A percentile compares a stretch with the other conserved stretches of the same genome.
Conservation (phyloP, 805 yeast genomes). For the Nakazawaea wyomingensis region DNA sequence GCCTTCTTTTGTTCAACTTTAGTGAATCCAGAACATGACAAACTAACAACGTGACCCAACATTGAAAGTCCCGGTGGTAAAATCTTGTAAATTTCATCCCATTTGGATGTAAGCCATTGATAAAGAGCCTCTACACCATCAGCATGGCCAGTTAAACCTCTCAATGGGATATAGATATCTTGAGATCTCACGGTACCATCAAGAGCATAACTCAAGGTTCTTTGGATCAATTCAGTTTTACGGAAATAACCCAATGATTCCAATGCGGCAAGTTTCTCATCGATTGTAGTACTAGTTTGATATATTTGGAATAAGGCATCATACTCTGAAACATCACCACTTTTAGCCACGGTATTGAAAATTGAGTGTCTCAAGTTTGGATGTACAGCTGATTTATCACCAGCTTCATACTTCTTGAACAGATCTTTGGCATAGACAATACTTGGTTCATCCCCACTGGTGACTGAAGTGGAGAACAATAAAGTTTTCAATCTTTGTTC, state of each 20-base stretch:
- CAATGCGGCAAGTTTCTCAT: slow-evolving; percentile 67
- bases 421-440: slow-evolving; percentile 39
- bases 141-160: slow-evolving; percentile 57
- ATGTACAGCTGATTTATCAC: slow-evolving; percentile 65
- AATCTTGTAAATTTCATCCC: slow-evolving; percentile 60
- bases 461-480: slow-evolving; percentile 57
- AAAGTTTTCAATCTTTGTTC: slow-evolving; percentile 63
- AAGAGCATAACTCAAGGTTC: slow-evolving; percentile 55
- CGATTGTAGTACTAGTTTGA: slow-evolving; percentile 53
- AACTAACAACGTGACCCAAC: slow-evolving; percentile 68
- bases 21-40: slow-evolving; percentile 37
- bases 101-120: slow-evolving; percentile 64
- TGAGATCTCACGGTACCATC: slow-evolving; percentile 67
- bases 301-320: slow-evolving; percentile 58
- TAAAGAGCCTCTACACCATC: slow-evolving; percentile 68
- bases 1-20: slow-evolving; percentile 35
- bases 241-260: slow-evolving; percentile 62
- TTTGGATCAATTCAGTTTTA: slow-evolving; percentile 44
- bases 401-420: slow-evolving; percentile 51
- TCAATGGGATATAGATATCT: slow-evolving; percentile 58
- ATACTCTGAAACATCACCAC: slow-evolving; percentile 58
- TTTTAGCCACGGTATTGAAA: slow-evolving; percentile 59
- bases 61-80: slow-evolving; percentile 80
- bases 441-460: slow-evolving; percentile 42
- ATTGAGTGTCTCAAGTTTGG: slow-evolving; percentile 68